phyloP scores from a whole-genome alignment of 1,284 basidiomycete genomes.

The Neonothopanus nambi region DNA sequence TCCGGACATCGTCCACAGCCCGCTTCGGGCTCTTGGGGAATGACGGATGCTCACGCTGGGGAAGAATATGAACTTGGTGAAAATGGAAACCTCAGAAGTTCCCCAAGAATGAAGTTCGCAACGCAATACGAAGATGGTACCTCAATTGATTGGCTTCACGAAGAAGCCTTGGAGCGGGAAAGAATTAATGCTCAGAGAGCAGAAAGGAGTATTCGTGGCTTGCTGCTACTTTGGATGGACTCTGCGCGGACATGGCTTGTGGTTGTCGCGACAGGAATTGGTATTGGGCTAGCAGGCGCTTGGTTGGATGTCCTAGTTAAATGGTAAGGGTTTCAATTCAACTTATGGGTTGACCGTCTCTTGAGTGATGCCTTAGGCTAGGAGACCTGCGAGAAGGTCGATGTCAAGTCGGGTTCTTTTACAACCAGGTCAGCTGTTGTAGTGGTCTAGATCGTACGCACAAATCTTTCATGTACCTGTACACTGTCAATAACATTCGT shows the following conservation, averaged over 20 bases:
- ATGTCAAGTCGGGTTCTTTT: conserved; percentile 72
- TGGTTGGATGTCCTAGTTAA: conserved; percentile 75
- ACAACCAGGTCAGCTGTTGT: conserved; percentile 74
- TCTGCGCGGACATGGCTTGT: conserved; percentile 68
- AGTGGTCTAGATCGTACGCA: conserved; percentile 70
- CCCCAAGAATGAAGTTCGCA: conserved; percentile 10
- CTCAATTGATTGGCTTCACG: conserved; percentile 72
- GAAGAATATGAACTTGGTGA: conserved; percentile 10
- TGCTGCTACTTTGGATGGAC: conserved; percentile 56
- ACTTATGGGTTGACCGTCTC: neutral
- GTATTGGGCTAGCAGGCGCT: conserved; percentile 69
- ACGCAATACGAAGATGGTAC: conserved; percentile 53
- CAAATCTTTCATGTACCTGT: conserved; percentile 3
- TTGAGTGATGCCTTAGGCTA: conserved; percentile 43
- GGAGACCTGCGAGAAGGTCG: conserved; percentile 70
- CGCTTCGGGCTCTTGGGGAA: conserved; percentile 5
- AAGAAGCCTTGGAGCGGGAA: conserved; percentile 64
- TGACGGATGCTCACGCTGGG: neutral
- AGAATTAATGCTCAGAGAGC: conserved; percentile 51
- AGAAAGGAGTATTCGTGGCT: conserved; percentile 54
- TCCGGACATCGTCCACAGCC: conserved; percentile 6
- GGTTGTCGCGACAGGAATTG: conserved; percentile 64
- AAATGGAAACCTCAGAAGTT: conserved; percentile 7
- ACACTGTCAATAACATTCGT: conserved; percentile 6
- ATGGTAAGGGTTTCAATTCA: conserved; percentile 48